phyloP scores from a whole-genome alignment of 345 rosid genomes.

The Crucihimalaya himalaica region DNA sequence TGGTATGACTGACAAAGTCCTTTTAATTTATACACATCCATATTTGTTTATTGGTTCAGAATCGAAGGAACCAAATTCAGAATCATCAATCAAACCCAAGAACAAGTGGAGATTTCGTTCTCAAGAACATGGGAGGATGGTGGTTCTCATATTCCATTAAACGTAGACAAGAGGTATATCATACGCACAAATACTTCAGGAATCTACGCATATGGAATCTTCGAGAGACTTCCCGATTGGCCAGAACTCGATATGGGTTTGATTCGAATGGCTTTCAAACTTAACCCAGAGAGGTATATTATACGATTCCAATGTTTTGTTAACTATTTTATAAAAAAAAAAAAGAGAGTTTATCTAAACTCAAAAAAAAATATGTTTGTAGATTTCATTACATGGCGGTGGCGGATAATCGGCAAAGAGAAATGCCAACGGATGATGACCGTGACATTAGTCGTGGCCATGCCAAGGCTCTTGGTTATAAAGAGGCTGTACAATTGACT shows the following conservation, averaged over 20 bases:
- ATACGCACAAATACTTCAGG: slow-evolving; percentile 69
- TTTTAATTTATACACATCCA: background rate
- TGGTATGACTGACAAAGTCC: background rate
- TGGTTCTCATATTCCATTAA: slow-evolving; percentile 53
- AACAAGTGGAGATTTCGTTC: slow-evolving; percentile 69
- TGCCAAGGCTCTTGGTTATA: slow-evolving; percentile 50
- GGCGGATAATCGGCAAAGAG: slow-evolving; percentile 67
- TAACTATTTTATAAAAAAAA: background rate
- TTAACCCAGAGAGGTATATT: slow-evolving; percentile 67
- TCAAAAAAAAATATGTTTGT: background rate
- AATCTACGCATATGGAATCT: slow-evolving; percentile 81
- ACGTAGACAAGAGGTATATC: slow-evolving; percentile 64
- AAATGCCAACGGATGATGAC: slow-evolving; percentile 86
- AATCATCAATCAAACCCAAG: slow-evolving; percentile 51
- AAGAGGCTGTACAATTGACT: slow-evolving; percentile 75
- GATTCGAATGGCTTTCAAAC: slow-evolving; percentile 73
- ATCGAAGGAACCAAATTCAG: slow-evolving; percentile 49
- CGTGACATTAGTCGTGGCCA: slow-evolving; percentile 53
- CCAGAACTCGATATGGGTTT: slow-evolving; percentile 71
- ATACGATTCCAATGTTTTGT: background rate
- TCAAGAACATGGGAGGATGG: slow-evolving; percentile 49
- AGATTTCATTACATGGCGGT: slow-evolving; percentile 81
- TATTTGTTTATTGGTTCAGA: slow-evolving; percentile 34
- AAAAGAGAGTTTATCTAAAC: background rate
- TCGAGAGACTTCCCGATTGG: slow-evolving; percentile 70